These are phyloP conservation scores for Syncephalis plumigaleata DNA, from an alignment of 371 early-diverging fungal species.

Conservation along the genomic window DNA sequence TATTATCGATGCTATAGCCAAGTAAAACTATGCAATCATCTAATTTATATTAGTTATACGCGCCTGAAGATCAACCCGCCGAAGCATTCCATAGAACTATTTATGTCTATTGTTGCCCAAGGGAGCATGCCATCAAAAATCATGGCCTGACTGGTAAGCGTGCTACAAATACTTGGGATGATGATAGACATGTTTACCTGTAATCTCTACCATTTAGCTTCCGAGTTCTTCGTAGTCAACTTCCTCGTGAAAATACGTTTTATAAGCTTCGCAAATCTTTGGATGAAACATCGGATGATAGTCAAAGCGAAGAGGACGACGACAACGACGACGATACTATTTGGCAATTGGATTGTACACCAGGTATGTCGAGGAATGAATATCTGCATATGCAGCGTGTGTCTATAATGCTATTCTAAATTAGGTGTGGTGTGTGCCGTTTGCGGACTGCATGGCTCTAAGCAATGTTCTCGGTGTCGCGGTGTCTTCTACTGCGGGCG, in stretches of 20 bases:
- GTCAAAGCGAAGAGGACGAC: slow-evolving; percentile 10
- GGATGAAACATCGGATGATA: not conserved
- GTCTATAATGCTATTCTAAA: no score
- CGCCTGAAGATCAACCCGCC: slow-evolving; percentile 74
- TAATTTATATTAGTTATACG: slow-evolving; percentile 46
- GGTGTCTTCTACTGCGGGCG: slow-evolving; percentile 56
- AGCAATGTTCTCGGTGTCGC: slow-evolving; percentile 65
- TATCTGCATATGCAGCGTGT: no score
- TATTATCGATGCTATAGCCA: slow-evolving; percentile 10
- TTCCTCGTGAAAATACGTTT: slow-evolving; percentile 52
- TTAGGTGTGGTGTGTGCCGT: slow-evolving; percentile 23
- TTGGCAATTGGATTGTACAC: slow-evolving; percentile 5
- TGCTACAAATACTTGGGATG: no score
- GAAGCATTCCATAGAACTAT: slow-evolving; percentile 81
- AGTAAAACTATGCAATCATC: not conserved
- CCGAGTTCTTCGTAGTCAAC: slow-evolving; percentile 67
- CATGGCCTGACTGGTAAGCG: slow-evolving; percentile 44
- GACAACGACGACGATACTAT: slow-evolving; percentile 18
- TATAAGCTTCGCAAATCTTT: not conserved
- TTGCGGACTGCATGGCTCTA: slow-evolving; percentile 68
- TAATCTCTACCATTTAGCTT: slow-evolving; percentile 28
- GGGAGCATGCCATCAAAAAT: slow-evolving; percentile 53
- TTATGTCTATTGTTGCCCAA: slow-evolving; percentile 81
- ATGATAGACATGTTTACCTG: no score
- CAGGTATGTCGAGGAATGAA: no score